phyloP scores from a whole-genome alignment of 306 rosid species.

The Senna tora region DNA sequence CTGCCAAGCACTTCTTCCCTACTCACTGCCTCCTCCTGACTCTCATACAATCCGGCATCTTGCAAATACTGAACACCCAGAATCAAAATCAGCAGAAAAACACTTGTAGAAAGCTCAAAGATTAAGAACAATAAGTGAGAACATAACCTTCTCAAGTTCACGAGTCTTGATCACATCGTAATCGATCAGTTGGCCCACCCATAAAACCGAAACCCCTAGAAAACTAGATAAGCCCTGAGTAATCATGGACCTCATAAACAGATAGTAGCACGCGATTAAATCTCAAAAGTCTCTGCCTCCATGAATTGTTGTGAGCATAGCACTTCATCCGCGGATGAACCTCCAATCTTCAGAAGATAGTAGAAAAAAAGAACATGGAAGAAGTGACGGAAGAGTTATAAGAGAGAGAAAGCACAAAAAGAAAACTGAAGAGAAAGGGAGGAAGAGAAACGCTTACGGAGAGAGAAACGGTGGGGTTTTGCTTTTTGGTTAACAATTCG shows the following conservation, averaged over 20 bases:
- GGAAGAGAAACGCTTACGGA: neutral
- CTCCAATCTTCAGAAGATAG: neutral
- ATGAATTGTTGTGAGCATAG: neutral
- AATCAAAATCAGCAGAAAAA: conserved; percentile 51
- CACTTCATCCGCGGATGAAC: conserved; percentile 2
- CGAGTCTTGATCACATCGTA: conserved; percentile 69
- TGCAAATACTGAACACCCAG: conserved; percentile 76
- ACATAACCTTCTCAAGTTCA: conserved; percentile 82
- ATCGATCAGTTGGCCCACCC: conserved; percentile 93
- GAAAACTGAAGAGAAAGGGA: neutral
- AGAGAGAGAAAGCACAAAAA: neutral
- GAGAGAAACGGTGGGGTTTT: neutral
- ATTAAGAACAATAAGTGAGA: neutral
- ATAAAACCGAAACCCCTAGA: conserved; percentile 48
- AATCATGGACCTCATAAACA: conserved; percentile 1
- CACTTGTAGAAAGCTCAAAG: conserved; percentile 26
- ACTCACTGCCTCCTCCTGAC: conserved; percentile 84
- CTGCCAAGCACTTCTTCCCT: conserved; percentile 98
- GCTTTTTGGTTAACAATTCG: neutral
- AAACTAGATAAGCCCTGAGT: conserved; percentile 15
- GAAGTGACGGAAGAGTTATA: neutral
- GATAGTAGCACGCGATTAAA: conserved; percentile 3
- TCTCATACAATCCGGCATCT: conserved; percentile 86
- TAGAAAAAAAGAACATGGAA: neutral
- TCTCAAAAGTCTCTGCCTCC: conserved; percentile 11